Conservation (phyloP, 139 green algal genomes). For the Haematococcus lacustris region DNA sequence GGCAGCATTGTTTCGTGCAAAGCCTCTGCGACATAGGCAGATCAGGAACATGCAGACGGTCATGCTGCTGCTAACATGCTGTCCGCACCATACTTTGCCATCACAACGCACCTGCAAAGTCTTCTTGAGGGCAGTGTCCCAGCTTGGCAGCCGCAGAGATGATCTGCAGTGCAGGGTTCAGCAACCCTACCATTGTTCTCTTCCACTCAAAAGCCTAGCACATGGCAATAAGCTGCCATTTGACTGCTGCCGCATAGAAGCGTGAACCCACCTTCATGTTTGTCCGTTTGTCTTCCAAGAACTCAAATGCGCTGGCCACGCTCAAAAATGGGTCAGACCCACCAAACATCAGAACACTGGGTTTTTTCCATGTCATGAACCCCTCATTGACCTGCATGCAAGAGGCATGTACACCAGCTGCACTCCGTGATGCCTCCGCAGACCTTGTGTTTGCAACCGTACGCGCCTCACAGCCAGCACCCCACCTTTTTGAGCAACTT, state of each 20-base stretch:
- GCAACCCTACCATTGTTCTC: not conserved
- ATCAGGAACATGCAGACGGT: not conserved
- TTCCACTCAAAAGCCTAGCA: not conserved
- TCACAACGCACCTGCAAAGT: slow-evolving; percentile 21
- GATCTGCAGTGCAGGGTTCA: not conserved
- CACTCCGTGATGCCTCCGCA: no score
- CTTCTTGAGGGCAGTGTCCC: slow-evolving; percentile 41
- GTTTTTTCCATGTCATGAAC: slow-evolving; percentile 49
- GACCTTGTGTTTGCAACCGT: no score
- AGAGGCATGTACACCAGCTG: no score
- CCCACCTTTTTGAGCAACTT: slow-evolving; percentile 26
- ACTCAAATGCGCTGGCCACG: slow-evolving; percentile 19
- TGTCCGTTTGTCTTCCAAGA: slow-evolving; percentile 35
- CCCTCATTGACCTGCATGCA: slow-evolving; percentile 47
- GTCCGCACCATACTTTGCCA: not conserved
- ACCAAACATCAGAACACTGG: slow-evolving; percentile 58
- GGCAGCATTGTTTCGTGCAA: slow-evolving; percentile 21
- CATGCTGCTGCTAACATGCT: not conserved
- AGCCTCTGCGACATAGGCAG: slow-evolving; percentile 16
- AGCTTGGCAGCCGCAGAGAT: slow-evolving; percentile 6
- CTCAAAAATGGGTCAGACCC: slow-evolving; percentile 58
- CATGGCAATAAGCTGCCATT: not conserved
- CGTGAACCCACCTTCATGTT: slow-evolving; percentile 30
- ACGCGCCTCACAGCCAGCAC: no score
- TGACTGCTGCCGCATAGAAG: not conserved